Evolutionary conservation across 345 rosid genomes (phyloP).

Genomic region (Kandelia obovata): DNA sequence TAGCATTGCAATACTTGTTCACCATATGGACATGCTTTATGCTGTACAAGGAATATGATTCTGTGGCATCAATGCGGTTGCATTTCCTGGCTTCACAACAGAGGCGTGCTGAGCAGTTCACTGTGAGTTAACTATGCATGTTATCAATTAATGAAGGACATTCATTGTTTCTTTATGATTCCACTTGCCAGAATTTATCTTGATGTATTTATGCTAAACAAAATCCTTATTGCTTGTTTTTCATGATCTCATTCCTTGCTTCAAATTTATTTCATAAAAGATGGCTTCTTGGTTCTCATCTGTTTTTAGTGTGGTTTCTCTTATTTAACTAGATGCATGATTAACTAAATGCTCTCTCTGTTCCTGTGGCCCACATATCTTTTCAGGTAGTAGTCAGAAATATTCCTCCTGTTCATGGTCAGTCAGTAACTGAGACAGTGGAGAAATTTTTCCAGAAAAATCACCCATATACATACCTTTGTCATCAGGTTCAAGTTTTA

Average conservation of each 20-base stretch:
- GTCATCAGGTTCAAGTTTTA: constrained; percentile 61
- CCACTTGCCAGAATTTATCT: background rate
- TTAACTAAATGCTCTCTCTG: background rate
- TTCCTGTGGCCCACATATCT: background rate
- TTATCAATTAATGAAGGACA: constrained; percentile 4
- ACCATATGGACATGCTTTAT: constrained; percentile 83
- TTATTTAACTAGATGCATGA: background rate
- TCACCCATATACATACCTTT: constrained; percentile 84
- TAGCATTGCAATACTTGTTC: constrained; percentile 75
- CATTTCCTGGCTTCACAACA: constrained; percentile 72
- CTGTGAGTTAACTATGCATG: constrained; percentile 51
- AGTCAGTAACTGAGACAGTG: constrained; percentile 52
- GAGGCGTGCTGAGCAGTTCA: constrained; percentile 84
- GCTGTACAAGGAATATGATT: constrained; percentile 87
- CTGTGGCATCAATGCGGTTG: constrained; percentile 74
- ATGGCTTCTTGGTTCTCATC: background rate
- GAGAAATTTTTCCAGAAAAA: constrained; percentile 76
- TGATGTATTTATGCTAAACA: background rate
- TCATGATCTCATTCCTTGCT: background rate
- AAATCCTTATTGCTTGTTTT: background rate
- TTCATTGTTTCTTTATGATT: background rate
- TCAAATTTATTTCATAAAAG: background rate
- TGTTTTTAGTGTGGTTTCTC: background rate
- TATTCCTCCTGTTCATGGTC: constrained; percentile 61
- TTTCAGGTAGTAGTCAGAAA: constrained; percentile 88